phyloP scores from a whole-genome alignment of 2,329 filamentous ascomycete genomes.

The Colletotrichum karsti region DNA sequence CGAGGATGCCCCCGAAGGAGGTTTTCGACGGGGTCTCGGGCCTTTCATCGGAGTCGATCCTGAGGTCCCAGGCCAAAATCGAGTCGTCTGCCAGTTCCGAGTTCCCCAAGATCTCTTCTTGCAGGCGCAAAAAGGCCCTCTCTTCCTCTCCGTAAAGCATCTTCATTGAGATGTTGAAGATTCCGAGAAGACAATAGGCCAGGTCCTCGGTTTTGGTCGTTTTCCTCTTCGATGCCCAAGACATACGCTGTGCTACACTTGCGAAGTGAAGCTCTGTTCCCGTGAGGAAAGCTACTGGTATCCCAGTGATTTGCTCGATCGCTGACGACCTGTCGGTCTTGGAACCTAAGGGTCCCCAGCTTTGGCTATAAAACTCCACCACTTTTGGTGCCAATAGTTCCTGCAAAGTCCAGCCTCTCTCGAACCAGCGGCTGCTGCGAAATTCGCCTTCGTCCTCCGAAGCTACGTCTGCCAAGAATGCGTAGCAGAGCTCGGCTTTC shows the following conservation, averaged over 20 bases:
- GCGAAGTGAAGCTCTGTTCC: not conserved
- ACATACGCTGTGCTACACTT: not conserved
- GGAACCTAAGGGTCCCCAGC: not conserved
- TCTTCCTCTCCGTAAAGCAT: not conserved
- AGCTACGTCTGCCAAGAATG: not conserved
- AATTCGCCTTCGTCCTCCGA: not conserved
- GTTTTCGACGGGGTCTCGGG: too few species aligned
- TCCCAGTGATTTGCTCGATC: not conserved
- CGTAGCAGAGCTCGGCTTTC: not conserved
- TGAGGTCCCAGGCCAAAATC: not conserved
- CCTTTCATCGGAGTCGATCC: too few species aligned
- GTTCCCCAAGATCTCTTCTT: not conserved
- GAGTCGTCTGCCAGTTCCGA: not conserved
- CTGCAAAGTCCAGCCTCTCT: too few species aligned
- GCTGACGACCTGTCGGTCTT: not conserved
- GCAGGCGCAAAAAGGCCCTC: not conserved
- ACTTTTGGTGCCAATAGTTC: not conserved
- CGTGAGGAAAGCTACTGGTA: not conserved
- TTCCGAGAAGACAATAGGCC: not conserved
- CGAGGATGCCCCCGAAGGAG: not conserved
- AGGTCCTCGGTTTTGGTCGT: not conserved
- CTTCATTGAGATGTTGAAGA: not conserved
- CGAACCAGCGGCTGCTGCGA: not conserved
- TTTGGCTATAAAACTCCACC: not conserved
- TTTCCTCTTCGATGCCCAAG: not conserved